Evolutionary conservation across 441 rosid genomes (phyloP), one percentile per base, ranked within the genome.

Genomic region (Gossypium schwendimanii): DNA sequence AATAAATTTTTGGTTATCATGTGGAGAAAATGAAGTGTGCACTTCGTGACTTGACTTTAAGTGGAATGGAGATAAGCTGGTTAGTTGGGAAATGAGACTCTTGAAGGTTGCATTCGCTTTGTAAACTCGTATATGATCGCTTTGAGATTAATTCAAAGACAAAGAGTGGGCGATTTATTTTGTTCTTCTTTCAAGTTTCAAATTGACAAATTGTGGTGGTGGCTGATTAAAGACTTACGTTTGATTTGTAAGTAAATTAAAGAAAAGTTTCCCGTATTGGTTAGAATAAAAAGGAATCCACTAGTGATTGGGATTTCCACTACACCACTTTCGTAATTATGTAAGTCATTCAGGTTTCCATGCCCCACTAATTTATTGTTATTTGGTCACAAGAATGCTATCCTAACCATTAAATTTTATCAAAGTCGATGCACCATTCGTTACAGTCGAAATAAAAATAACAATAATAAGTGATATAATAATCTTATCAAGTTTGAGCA

Each of bases 21-120:
- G n/a, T 79, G 76, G 77, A 14, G 14, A 63, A 73, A 47, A 72
- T 63, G 70, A 36, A 69, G 39, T 63, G 79, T 57, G 73, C 75
- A 72, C 63, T 62, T 53, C 49, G 69, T 54, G 63, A 63, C 53
- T 4, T 62, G 76, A 79, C 69, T 45, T n/a, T 21, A 68, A 61
- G 26, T 11, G 4, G 4, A 20, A 31, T 31, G 36, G 44, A 9
- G 8, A 59, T 14, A 72, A 31, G 53, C 14, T 75, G 20, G 41
- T 66, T 47, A 23, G 33, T 57, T 57, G 7, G 11, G 31, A 57
- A 18, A 10, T 23, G 7, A 21, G 31, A 57, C 23, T 21, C 33
- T 57, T 11, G 8, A 23, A 11, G 33, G 62, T 14, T 10, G 9
- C 62, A 10, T 57, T 58, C 53, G 17, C 62, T 24, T 24, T 24